Conservation (phyloP, 768 basidiomycete genomes). For the Xanthoconium stramineum region DNA sequence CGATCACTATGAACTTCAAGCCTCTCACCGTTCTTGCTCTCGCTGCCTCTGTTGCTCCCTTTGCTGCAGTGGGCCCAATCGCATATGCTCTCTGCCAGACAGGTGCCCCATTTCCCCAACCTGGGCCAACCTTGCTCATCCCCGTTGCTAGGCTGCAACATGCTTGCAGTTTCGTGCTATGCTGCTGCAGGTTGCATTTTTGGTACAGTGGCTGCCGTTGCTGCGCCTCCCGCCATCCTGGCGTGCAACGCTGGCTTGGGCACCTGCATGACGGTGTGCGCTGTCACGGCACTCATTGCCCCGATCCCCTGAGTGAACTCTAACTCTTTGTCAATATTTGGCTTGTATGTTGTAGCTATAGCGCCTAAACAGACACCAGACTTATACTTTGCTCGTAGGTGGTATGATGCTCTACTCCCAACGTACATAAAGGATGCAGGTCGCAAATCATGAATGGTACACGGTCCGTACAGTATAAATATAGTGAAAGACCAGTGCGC, state of each 20-base stretch:
- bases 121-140: background rate
- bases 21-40: conserved; percentile 16
- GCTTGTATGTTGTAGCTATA: no score
- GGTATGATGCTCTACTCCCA: no score
- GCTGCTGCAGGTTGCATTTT: conserved; percentile 23
- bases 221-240: conserved; percentile 17
- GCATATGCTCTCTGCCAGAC: conserved; percentile 26
- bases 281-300: conserved; percentile 12
- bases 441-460: background rate
- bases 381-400: no score
- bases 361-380: no score
- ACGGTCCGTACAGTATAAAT: background rate
- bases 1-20: conserved; percentile 29
- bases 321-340: no score
- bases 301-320: conserved; percentile 24
- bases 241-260: conserved; percentile 25
- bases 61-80: conserved; percentile 15
- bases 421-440: no score
- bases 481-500: background rate
- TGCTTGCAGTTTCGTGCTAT: conserved; percentile 20
- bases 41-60: conserved; percentile 8
- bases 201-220: conserved; percentile 18
- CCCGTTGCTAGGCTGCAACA: conserved; percentile 23
- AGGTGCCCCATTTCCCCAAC: conserved; percentile 1
- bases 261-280: conserved; percentile 25